Percentiles rank a stretch among this genome's conserved stretches.
These are phyloP conservation scores for Trypanosoma melophagium DNA, from an alignment of 208 protist genomes.

Conservation along the genomic window DNA sequence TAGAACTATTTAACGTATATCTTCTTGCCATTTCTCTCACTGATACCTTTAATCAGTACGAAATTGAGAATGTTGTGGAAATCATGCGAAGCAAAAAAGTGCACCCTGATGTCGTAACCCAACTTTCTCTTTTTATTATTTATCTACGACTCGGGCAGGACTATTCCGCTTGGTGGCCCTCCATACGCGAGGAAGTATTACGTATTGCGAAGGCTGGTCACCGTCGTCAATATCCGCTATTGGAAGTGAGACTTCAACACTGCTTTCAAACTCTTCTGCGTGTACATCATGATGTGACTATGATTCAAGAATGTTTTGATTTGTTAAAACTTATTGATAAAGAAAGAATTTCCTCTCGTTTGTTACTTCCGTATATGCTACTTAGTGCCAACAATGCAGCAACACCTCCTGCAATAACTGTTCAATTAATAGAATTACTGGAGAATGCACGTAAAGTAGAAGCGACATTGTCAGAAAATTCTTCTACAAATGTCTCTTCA, in stretches of 20 bases:
- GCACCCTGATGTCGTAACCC: slow-evolving; percentile 68
- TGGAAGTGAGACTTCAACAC: slow-evolving; percentile 72
- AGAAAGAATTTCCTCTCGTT: slow-evolving; percentile 44
- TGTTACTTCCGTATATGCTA: slow-evolving; percentile 76
- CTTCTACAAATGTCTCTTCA: neutral
- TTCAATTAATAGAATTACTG: slow-evolving; percentile 48
- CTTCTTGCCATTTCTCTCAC: slow-evolving; percentile 83
- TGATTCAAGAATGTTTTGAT: slow-evolving; percentile 69
- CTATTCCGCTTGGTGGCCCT: slow-evolving; percentile 58
- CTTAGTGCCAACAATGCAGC: slow-evolving; percentile 65
- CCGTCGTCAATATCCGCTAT: slow-evolving; percentile 48
- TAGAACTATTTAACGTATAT: slow-evolving; percentile 87
- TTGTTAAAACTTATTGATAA: slow-evolving; percentile 43
- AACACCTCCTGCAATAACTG: slow-evolving; percentile 48
- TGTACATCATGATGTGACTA: slow-evolving; percentile 59
- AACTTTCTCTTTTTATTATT: slow-evolving; percentile 81
- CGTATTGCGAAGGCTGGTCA: slow-evolving; percentile 25
- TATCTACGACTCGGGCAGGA: slow-evolving; percentile 79
- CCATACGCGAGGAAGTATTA: slow-evolving; percentile 55
- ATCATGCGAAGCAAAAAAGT: slow-evolving; percentile 56
- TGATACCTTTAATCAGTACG: slow-evolving; percentile 84
- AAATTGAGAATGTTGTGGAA: slow-evolving; percentile 84
- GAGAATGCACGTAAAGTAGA: slow-evolving; percentile 22
- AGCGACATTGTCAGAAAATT: neutral
- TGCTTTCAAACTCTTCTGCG: slow-evolving; percentile 82